These are phyloP conservation scores for Odontarrhena argentea DNA, from an alignment of 345 rosid genomes.

Conservation along the genomic window DNA sequence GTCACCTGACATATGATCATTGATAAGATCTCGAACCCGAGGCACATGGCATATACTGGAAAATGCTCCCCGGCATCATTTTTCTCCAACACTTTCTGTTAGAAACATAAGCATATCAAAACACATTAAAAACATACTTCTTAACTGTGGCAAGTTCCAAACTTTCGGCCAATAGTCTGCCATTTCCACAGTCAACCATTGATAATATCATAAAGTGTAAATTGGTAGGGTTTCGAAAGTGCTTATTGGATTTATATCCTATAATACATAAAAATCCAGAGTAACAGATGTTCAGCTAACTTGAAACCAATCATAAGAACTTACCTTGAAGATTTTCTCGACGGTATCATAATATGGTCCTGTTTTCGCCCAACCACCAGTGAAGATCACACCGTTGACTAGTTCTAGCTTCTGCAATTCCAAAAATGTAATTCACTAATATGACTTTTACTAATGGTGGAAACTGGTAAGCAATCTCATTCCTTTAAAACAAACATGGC, in stretches of 20 bases:
- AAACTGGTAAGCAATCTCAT: not conserved
- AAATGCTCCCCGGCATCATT: constrained; percentile 80
- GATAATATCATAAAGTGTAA: no score
- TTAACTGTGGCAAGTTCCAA: not conserved
- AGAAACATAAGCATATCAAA: constrained; percentile 7
- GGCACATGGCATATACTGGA: constrained; percentile 74
- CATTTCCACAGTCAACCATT: no score
- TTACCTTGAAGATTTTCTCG: constrained; percentile 55
- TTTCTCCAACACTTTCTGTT: constrained; percentile 69
- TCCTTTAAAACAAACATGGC: not conserved
- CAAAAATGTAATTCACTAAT: constrained; percentile 2
- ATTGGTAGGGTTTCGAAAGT: no score
- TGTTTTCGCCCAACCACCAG: constrained; percentile 89
- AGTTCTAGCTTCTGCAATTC: constrained; percentile 69
- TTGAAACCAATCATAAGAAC: not conserved
- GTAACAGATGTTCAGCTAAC: no score
- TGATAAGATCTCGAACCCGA: constrained; percentile 83
- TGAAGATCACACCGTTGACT: constrained; percentile 81
- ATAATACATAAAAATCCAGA: no score
- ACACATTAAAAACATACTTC: not conserved
- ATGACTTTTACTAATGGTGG: no score
- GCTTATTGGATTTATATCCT: no score
- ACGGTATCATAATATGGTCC: constrained; percentile 64
- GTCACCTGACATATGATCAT: constrained; percentile 78
- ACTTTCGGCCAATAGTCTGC: no score